Evolutionary conservation across 2,329 filamentous ascomycete genomes (phyloP), one percentile per base, ranked within the genome.

Genomic region (Ophiocordyceps unilateralis): DNA sequence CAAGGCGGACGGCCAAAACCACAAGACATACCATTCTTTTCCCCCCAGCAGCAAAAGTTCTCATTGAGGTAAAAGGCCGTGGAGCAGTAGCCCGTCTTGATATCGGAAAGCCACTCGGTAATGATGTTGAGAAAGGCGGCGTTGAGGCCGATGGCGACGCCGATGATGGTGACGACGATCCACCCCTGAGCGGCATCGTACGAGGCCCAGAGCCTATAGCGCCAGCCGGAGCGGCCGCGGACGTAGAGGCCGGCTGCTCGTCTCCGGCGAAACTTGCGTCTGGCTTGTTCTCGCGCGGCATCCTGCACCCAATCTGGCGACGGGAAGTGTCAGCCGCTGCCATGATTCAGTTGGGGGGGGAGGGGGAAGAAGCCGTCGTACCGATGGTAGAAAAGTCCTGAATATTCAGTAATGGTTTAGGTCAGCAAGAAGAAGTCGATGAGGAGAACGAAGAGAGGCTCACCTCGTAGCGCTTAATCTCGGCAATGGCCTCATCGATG

Each of bases 261-360:
- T 58, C 78, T 80, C 54, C 83, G 75, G 51, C 82, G 74, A 40
- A 82, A 74, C 53, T 84, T 84, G 47, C 89, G 78, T 44, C 88
- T 77, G 40, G 84, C 68, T 58, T 93, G 85, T 60, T 95, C 91
- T 49, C 88, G 81, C 28, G 87, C 82, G 11, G 89, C 88, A 72
- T 98, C 91, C 60, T 98, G 89, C 1, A 98, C 89, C 91, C 91
- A 98, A 63, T 98, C 91, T 76, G 14, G n/a, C n/a, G n/a, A n/a
- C n/a, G n/a, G n/a, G n/a, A n/a, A n/a, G n/a, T n/a, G n/a, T n/a
- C n/a, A n/a, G n/a, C n/a, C n/a, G n/a, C n/a, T n/a, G n/a, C n/a
- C n/a, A n/a, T n/a, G n/a, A n/a, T n/a, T n/a, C n/a, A n/a, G n/a
- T 30, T 30, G 14, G 2, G n/a, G 9, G 10, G 26, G 28, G 12